phyloP scores from a whole-genome alignment of 2,329 filamentous ascomycete species.

The Acrocalymma vagum region DNA sequence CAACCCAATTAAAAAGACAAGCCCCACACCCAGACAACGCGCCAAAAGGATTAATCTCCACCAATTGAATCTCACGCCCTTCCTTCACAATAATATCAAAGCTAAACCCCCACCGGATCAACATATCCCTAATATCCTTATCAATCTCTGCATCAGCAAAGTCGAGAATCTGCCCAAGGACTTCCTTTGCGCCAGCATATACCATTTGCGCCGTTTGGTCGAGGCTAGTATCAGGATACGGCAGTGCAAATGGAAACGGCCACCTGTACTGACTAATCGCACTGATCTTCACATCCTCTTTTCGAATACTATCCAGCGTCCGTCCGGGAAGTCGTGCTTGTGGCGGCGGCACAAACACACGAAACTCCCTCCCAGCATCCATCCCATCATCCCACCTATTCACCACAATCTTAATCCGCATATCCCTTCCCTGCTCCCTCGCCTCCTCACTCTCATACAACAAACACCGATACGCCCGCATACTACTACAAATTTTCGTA shows the following conservation, averaged over 20 bases:
- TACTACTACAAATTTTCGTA: conserved; percentile 50
- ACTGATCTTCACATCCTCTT: conserved; percentile 7
- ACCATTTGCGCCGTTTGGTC: conserved; percentile 7
- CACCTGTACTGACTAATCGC: conserved; percentile 24
- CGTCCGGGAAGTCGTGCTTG: conserved; percentile 10
- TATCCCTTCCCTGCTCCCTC: conserved; percentile 18
- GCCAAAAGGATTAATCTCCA: conserved; percentile 59
- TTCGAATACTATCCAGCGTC: neutral
- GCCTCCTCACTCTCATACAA: conserved; percentile 18
- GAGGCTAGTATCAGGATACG: neutral
- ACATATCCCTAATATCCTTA: conserved; percentile 21
- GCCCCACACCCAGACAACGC: conserved; percentile 54
- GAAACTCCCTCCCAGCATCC: conserved; percentile 49
- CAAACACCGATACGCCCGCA: conserved; percentile 47
- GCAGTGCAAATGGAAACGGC: conserved; percentile 7
- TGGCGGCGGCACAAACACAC: conserved; percentile 54
- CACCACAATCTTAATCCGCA: conserved; percentile 47
- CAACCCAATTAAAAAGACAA: conserved; percentile 58
- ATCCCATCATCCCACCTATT: conserved; percentile 54
- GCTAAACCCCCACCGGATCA: conserved; percentile 51
- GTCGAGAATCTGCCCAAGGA: conserved; percentile 5
- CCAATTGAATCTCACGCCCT: conserved; percentile 35
- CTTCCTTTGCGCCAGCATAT: conserved; percentile 1
- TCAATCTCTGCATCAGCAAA: conserved; percentile 4
- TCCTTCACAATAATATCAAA: conserved; percentile 55